Evolutionary conservation across 2,329 filamentous ascomycete species (phyloP).

Genomic region (Aspergillus pseudoterreus): DNA sequence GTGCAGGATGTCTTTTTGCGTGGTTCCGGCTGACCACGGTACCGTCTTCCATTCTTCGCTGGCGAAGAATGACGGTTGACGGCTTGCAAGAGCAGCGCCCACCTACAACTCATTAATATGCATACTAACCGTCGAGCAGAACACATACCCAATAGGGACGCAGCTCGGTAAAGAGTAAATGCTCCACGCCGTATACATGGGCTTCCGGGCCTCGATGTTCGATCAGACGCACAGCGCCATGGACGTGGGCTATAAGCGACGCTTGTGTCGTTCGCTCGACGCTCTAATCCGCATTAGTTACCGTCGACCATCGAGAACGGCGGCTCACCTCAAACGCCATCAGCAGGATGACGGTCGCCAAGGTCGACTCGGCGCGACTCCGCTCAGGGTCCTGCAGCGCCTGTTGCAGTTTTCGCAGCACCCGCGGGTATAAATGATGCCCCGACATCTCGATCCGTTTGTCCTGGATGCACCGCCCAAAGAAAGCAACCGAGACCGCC

Average conservation of each 20-base stretch:
- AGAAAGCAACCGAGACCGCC: constrained; percentile 37
- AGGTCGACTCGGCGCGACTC: constrained; percentile 34
- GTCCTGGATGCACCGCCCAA: constrained; percentile 34
- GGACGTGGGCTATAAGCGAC: constrained; percentile 30
- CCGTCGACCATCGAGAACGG: background rate
- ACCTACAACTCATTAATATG: constrained; percentile 16
- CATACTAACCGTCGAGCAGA: background rate
- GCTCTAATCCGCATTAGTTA: constrained; percentile 21
- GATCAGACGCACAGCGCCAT: constrained; percentile 34
- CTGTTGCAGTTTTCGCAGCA: constrained; percentile 34
- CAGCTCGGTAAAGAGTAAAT: constrained; percentile 36
- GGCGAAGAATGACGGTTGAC: constrained; percentile 34
- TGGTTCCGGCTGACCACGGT: constrained; percentile 36
- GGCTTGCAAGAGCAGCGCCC: constrained; percentile 26
- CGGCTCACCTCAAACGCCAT: constrained; percentile 34
- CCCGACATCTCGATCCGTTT: constrained; percentile 31
- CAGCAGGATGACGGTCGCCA: constrained; percentile 37
- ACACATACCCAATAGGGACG: constrained; percentile 37
- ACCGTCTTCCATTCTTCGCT: constrained; percentile 37
- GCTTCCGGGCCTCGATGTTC: constrained; percentile 38
- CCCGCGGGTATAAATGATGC: constrained; percentile 31
- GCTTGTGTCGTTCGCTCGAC: constrained; percentile 34
- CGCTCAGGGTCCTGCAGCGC: constrained; percentile 34
- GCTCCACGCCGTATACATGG: constrained; percentile 38
- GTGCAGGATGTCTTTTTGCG: constrained; percentile 34